Conservation (phyloP, 2,329 filamentous ascomycete species). For the Didymella glomerata region DNA sequence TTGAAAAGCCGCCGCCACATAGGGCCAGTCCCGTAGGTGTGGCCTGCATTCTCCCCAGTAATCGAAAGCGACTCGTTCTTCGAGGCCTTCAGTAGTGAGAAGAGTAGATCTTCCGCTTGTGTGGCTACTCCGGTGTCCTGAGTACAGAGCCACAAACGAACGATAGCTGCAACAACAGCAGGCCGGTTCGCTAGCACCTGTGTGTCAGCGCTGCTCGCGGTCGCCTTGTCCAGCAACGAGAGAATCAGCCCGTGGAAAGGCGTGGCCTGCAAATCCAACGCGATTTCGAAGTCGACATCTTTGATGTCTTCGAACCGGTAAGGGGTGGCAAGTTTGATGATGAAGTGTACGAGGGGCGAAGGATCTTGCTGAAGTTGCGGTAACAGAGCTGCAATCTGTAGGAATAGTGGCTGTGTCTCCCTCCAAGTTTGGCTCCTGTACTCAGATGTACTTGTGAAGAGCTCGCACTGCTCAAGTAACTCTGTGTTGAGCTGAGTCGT, state of each 20-base stretch:
- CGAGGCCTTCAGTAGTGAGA: conserved; percentile 60
- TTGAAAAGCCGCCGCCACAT: conserved; percentile 70
- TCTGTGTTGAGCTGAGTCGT: conserved; percentile 57
- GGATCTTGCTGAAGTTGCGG: conserved; percentile 66
- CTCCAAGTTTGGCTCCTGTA: conserved; percentile 40
- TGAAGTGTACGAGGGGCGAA: conserved; percentile 62
- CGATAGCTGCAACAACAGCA: conserved; percentile 62
- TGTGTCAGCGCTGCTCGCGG: conserved; percentile 60
- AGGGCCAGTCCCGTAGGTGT: conserved; percentile 49
- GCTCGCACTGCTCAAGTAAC: conserved; percentile 61
- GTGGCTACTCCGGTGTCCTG: conserved; percentile 64
- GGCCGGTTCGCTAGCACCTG: conserved; percentile 66
- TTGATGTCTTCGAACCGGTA: conserved; percentile 53
- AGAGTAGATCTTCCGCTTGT: conserved; percentile 62
- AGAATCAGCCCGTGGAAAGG: conserved; percentile 66
- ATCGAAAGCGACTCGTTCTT: conserved; percentile 54
- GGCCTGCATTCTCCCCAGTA: conserved; percentile 33
- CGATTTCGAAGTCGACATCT: conserved; percentile 63
- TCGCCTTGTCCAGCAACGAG: conserved; percentile 65
- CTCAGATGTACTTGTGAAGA: conserved; percentile 50
- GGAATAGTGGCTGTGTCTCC: conserved; percentile 48
- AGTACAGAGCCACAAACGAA: conserved; percentile 67
- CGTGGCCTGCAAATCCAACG: conserved; percentile 58
- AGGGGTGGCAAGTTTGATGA: conserved; percentile 59
- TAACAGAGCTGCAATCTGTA: conserved; percentile 61